A percentile compares a stretch with the other conserved stretches of the same genome.
These are phyloP conservation scores for Fusarium chuoi DNA, from an alignment of 2,329 filamentous ascomycete species.

Conservation along the genomic window DNA sequence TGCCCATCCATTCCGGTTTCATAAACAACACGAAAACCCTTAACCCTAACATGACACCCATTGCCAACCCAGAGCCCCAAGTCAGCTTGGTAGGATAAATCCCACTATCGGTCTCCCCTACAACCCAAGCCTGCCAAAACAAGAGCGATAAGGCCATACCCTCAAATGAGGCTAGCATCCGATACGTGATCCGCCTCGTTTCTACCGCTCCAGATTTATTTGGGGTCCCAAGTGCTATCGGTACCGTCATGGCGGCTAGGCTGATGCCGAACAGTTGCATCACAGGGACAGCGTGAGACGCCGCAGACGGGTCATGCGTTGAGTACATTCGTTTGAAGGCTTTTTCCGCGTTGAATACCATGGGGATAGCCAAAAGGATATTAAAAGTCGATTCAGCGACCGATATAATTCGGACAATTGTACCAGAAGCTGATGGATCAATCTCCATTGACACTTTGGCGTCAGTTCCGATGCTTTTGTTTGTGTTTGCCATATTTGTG, in stretches of 20 bases:
- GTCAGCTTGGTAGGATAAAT: neutral
- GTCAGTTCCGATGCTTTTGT: neutral
- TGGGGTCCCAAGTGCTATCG: neutral
- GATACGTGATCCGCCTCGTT: neutral
- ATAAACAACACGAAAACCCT: neutral
- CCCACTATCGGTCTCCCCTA: neutral
- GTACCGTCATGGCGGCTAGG: neutral
- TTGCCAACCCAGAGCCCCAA: neutral
- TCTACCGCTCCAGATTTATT: neutral
- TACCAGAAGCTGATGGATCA: neutral
- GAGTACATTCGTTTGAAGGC: neutral
- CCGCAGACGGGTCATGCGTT: neutral
- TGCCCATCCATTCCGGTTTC: neutral
- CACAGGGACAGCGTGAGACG: neutral
- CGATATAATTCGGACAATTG: neutral
- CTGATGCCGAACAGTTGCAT: neutral
- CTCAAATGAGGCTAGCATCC: neutral
- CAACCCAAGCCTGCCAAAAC: neutral
- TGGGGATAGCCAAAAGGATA: neutral
- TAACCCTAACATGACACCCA: neutral
- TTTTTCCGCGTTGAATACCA: neutral
- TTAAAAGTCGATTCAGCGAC: neutral
- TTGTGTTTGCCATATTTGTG: neutral
- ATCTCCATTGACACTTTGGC: neutral
- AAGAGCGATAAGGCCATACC: neutral